A percentile compares a stretch with the other conserved stretches of the same genome.
Evolutionary conservation across 2,329 filamentous ascomycete genomes (phyloP).

Genomic region (Colletotrichum tropicale): DNA sequence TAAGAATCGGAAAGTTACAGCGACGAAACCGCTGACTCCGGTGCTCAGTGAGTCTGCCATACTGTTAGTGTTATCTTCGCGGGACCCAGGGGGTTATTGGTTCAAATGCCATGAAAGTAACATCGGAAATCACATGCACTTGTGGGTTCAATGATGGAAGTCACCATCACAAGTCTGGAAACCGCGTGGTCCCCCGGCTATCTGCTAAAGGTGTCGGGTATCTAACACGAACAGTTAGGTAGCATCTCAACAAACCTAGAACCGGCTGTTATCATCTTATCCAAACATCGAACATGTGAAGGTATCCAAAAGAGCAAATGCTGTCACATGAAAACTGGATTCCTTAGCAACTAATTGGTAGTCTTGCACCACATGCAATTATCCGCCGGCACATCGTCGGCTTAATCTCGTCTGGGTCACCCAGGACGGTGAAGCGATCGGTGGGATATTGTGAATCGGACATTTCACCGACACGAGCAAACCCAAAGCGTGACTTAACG

Average conservation of each 20-base stretch:
- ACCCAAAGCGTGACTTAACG: neutral
- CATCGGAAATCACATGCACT: neutral
- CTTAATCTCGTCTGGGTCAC: rapidly evolving
- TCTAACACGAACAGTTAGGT: neutral
- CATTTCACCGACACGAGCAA: neutral
- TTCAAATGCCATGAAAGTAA: neutral
- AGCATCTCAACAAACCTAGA: neutral
- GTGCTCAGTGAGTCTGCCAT: neutral
- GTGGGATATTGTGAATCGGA: neutral
- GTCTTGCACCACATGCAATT: neutral
- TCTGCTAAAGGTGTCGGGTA: neutral
- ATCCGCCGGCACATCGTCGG: neutral
- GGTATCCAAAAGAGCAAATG: rapidly evolving
- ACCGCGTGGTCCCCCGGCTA: neutral
- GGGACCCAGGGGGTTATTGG: neutral
- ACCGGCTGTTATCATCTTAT: neutral
- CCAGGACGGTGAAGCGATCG: neutral
- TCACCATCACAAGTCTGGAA: neutral
- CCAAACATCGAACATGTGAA: neutral
- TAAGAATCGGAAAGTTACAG: neutral
- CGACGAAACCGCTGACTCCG: neutral
- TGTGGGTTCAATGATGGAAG: neutral
- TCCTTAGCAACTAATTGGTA: rapidly evolving
- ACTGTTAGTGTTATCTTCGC: neutral
- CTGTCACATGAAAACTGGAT: neutral